Base-by-base conservation (phyloP, 1,284 basidiomycete species). In the Fomes fomentarius region DNA sequence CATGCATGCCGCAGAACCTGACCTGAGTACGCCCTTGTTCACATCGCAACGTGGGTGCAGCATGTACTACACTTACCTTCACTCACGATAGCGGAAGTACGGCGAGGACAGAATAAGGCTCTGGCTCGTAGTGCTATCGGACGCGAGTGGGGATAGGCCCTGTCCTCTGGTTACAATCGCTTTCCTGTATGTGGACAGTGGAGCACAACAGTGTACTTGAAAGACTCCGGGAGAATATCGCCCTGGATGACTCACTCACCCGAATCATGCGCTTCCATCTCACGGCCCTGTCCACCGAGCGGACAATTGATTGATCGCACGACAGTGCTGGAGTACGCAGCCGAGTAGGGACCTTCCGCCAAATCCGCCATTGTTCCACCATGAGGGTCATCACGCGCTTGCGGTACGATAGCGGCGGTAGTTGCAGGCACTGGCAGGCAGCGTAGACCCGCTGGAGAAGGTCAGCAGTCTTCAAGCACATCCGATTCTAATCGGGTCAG, bases 1-100 rank as follows among this genome's bases (percentile, higher is more conserved):
- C 58, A 57, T 57, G 19, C 44, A 21, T 25, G 52, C 52, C 49
- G 55, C 50, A 44, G 48, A 48, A 45, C 38, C 10, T 35, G 46
- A 45, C 46, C 41, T 11, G 21, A 22, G 44, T 34, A 25, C 19
- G 31, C 12, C 14, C 35, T 25, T 21, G 15, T 19, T 28, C 14
- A 37, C 21, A 30, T 34, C 35, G 24, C 5, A n/a, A 52, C 56
- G 53, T 50, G 50, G 39, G 26, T 33, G 24, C 10, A 25, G 44
- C 35, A 47, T 44, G 48, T 47, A 19, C 25, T 25, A 37, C 28
- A 39, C 51, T 34, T 48, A 25, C 31, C 40, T 34, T 22, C 30
- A 25, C 34, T 38, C 24, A 17, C 12, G 26, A 28, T 43, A 43
- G 39, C 26, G 42, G 50, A 38, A 17, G 33, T 14, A 21, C 26